These are phyloP conservation scores for Diaporthe aspalathi DNA, from an alignment of 2,329 filamentous ascomycete genomes.

Conservation along the genomic window DNA sequence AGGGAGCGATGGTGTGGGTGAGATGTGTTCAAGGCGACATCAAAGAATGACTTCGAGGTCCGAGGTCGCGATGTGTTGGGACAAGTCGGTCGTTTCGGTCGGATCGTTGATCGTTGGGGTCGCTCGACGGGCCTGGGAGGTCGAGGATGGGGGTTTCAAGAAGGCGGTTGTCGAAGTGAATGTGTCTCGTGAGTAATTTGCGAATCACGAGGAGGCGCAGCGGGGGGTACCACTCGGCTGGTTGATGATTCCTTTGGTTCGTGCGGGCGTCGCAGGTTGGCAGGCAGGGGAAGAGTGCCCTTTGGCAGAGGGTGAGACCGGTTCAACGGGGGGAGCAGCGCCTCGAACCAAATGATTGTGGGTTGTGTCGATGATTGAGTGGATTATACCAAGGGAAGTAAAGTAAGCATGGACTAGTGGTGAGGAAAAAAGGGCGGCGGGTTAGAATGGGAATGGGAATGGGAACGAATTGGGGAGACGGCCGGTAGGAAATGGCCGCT, in stretches of 20 bases:
- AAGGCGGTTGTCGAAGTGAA: conserved; percentile 29
- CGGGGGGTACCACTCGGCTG: conserved; percentile 11
- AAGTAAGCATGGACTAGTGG: conserved; percentile 25
- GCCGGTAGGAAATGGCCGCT: conserved; percentile 33
- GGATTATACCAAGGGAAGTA: conserved; percentile 33
- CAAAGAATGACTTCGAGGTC: conserved; percentile 30
- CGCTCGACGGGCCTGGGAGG: not conserved
- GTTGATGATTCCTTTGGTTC: conserved; percentile 7
- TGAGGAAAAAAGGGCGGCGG: not conserved
- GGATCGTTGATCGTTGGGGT: no score
- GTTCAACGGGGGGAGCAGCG: conserved; percentile 35
- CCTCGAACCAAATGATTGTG: conserved; percentile 35
- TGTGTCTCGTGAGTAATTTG: conserved; percentile 1
- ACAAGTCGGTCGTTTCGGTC: conserved; percentile 11
- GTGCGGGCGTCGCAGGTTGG: conserved; percentile 31
- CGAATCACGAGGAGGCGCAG: conserved; percentile 29
- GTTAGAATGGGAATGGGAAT: conserved; percentile 22
- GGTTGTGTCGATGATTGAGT: conserved; percentile 28
- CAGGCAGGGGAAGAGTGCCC: conserved; percentile 31
- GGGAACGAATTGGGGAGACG: conserved; percentile 3
- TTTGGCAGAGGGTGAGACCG: conserved; percentile 37
- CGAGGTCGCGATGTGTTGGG: not conserved
- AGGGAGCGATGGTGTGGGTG: conserved; percentile 9
- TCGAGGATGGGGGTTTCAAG: conserved; percentile 21
- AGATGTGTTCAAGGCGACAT: conserved; percentile 37